A percentile compares a stretch with the other conserved stretches of the same genome.
These are phyloP conservation scores for Hawksworthiomyces lignivorus DNA, from an alignment of 2,329 filamentous ascomycete genomes.

Conservation along the genomic window DNA sequence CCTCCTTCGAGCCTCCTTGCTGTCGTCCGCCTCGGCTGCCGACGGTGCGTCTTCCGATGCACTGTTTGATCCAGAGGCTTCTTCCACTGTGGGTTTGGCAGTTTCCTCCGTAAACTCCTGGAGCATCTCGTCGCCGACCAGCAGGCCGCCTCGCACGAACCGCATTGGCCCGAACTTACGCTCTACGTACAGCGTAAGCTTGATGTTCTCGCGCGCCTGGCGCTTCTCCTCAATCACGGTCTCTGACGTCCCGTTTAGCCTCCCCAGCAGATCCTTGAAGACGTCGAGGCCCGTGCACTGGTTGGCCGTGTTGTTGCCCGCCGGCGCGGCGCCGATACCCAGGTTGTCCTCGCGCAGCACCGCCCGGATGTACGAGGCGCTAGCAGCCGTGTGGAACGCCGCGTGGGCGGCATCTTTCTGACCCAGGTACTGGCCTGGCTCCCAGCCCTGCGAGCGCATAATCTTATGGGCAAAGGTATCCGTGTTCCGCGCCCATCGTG, in stretches of 20 bases:
- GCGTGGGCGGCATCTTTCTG: conserved; percentile 68
- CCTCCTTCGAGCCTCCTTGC: neutral
- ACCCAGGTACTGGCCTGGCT: conserved; percentile 75
- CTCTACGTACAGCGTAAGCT: conserved; percentile 66
- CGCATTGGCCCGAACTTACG: conserved; percentile 71
- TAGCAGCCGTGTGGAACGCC: conserved; percentile 69
- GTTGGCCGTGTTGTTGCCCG: conserved; percentile 51
- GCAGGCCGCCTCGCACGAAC: conserved; percentile 79
- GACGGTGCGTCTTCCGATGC: neutral
- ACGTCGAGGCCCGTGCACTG: conserved; percentile 79
- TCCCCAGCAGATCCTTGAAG: conserved; percentile 77
- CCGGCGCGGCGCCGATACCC: conserved; percentile 72
- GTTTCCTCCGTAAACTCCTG: conserved; percentile 21
- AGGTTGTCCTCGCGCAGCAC: conserved; percentile 84
- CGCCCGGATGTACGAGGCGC: conserved; percentile 77
- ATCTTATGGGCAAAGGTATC: conserved; percentile 84
- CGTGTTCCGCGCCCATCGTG: conserved; percentile 78
- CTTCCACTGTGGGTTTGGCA: conserved; percentile 15
- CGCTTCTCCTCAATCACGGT: conserved; percentile 64
- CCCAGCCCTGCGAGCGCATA: conserved; percentile 82
- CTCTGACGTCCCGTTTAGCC: conserved; percentile 82
- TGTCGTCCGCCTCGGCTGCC: neutral
- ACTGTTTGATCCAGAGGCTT: conserved; percentile 10
- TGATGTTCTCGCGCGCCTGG: conserved; percentile 58
- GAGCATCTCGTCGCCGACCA: conserved; percentile 50